Evolutionary conservation across 2,329 filamentous ascomycete species (phyloP).

Genomic region (Parascedosporium putredinis): DNA sequence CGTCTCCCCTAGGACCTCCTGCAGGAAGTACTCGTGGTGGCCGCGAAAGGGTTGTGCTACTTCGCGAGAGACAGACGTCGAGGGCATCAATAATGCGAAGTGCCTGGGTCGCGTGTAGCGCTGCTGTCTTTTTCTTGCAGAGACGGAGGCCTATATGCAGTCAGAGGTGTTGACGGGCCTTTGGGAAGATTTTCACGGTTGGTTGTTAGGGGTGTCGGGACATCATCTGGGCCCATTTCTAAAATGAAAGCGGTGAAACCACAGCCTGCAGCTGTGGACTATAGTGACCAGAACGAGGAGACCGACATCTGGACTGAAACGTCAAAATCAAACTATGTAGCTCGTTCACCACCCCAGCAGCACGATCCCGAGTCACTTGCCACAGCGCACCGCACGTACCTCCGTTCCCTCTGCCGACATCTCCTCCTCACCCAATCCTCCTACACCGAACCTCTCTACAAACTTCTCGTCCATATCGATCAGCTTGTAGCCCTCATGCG

Average conservation of each 20-base stretch:
- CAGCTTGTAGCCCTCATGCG: conserved; percentile 67
- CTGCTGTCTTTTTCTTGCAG: conserved; percentile 83
- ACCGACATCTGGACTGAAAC: conserved; percentile 31
- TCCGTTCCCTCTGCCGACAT: conserved; percentile 54
- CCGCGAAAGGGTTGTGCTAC: conserved; percentile 45
- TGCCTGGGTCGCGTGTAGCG: conserved; percentile 82
- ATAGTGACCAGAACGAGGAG: conserved; percentile 13
- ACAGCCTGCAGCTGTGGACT: not conserved
- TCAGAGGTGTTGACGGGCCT: conserved; percentile 75
- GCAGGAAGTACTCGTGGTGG: conserved; percentile 51
- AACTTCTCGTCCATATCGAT: conserved; percentile 65
- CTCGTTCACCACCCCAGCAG: conserved; percentile 14
- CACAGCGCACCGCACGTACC: conserved; percentile 66
- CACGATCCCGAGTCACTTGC: conserved; percentile 82
- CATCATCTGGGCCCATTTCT: conserved; percentile 12
- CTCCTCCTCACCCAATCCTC: conserved; percentile 54
- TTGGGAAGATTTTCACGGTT: conserved; percentile 69
- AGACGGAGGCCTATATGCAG: conserved; percentile 81
- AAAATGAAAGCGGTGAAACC: conserved; percentile 8
- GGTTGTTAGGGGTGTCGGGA: conserved; percentile 43
- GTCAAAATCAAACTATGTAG: conserved; percentile 10
- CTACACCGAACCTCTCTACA: conserved; percentile 57
- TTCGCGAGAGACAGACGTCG: conserved; percentile 52
- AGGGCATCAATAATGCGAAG: conserved; percentile 62
- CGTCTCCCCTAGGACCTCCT: conserved; percentile 56